Conservation (phyloP, 2,329 filamentous ascomycete genomes). For the Verticillium isaacii region DNA sequence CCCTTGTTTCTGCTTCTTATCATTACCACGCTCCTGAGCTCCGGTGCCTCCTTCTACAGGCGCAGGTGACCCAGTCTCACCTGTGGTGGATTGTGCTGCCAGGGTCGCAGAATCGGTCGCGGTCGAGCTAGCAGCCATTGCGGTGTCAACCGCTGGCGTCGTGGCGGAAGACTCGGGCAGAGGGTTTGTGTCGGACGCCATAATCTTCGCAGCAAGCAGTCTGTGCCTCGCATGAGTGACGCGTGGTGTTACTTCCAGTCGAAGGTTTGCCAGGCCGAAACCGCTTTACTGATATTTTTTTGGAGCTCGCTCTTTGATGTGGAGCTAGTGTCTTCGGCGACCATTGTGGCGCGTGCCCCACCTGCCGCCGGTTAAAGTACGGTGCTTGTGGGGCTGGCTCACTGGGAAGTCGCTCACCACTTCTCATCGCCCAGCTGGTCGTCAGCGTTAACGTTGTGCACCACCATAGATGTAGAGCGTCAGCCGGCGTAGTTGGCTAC, state of each 20-base stretch:
- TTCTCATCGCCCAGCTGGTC: no score
- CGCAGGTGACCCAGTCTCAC: not conserved
- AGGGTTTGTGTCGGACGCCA: not conserved
- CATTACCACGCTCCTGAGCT: not conserved
- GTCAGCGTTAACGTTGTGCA: no score
- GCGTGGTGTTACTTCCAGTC: not conserved
- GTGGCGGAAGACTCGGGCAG: not conserved
- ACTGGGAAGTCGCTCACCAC: no score
- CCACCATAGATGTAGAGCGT: no score
- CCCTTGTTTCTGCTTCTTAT: slow-evolving; percentile 1
- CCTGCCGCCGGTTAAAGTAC: no score
- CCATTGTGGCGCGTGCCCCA: no score
- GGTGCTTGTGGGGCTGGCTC: no score
- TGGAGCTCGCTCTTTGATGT: not conserved
- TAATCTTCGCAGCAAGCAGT: not conserved
- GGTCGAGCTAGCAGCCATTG: not conserved
- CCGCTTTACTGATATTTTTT: not conserved
- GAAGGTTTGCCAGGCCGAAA: not conserved
- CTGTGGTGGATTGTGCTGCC: not conserved
- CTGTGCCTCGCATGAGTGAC: not conserved
- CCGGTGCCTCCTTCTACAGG: not conserved
- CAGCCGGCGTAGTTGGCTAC: no score
- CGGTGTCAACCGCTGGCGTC: not conserved
- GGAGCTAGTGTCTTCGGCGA: no score
- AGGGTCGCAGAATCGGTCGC: not conserved